These are phyloP conservation scores for Aspergillus biplanus DNA, from an alignment of 495 filamentous ascomycete genomes.

Conservation along the genomic window DNA sequence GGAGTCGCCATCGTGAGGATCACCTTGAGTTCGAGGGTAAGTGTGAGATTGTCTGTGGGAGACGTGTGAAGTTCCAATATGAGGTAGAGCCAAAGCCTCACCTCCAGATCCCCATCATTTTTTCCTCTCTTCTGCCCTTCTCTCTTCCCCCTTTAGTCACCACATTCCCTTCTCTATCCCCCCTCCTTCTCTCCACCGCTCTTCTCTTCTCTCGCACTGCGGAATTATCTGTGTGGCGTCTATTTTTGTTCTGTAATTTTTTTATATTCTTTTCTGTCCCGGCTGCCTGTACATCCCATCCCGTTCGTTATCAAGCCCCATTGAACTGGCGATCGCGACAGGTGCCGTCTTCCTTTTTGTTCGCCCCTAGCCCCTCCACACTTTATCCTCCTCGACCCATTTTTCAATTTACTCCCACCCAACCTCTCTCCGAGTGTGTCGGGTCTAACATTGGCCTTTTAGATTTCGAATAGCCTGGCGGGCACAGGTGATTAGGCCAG, in stretches of 20 bases:
- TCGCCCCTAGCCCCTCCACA: constrained; percentile 24
- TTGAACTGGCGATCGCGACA: constrained; percentile 38
- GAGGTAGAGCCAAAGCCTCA: constrained; percentile 9
- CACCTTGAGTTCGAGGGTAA: neutral
- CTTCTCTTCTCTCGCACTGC: constrained; percentile 1
- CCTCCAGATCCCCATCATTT: constrained; percentile 15
- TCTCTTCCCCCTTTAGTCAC: constrained; percentile 13
- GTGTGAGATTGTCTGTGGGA: neutral
- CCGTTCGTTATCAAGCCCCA: constrained; percentile 26
- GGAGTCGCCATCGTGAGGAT: too few relatives aligned
- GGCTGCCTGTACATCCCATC: neutral
- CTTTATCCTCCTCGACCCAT: constrained; percentile 10
- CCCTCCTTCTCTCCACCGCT: neutral
- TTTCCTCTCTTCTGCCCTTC: constrained; percentile 11
- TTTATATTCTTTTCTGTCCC: constrained; percentile 3
- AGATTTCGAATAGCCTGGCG: constrained; percentile 33
- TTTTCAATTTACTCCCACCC: constrained; percentile 14
- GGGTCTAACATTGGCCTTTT: constrained; percentile 21
- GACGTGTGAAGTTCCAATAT: neutral
- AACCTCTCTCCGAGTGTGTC: constrained; percentile 11
- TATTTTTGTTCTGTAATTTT: constrained; percentile 3
- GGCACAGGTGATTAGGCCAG: constrained; percentile 34
- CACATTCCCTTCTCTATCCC: constrained; percentile 12
- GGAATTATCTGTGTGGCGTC: constrained; percentile 12
- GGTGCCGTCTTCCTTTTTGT: constrained; percentile 21